Conservation (phyloP, 2,329 filamentous ascomycete genomes). For the Daldinia sp. region DNA sequence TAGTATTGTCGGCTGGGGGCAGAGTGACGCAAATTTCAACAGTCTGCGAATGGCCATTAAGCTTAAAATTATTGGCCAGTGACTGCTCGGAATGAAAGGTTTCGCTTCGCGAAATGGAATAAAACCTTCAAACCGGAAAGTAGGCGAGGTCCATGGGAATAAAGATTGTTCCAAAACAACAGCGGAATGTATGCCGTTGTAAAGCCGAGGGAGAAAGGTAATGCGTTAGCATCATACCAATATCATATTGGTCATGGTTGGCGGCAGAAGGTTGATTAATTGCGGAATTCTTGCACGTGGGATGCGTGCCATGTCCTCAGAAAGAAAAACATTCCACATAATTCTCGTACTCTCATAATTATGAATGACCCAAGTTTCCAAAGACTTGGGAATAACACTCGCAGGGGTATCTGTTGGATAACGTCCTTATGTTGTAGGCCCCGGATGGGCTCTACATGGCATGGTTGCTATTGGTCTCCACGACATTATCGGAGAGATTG, state of each 20-base stretch:
- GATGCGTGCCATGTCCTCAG: neutral
- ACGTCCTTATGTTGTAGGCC: neutral
- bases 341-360: conserved; percentile 7
- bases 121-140: neutral
- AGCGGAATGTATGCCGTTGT: neutral
- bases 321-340: neutral
- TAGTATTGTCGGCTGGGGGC: neutral
- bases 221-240: neutral
- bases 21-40: neutral
- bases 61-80: neutral
- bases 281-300: neutral
- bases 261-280: neutral
- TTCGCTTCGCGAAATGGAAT: neutral
- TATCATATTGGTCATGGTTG: neutral
- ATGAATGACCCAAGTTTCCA: conserved; percentile 5
- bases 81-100: neutral
- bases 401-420: conserved; percentile 7
- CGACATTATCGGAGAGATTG: conserved; percentile 92
- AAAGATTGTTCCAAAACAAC: neutral
- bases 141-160: neutral
- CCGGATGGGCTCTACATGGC: conserved; percentile 38
- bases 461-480: conserved; percentile 56
- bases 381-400: neutral
- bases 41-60: neutral
- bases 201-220: neutral